Base-by-base conservation (phyloP, 192 early-diverging fungal species). In the Coemansia sp. region DNA sequence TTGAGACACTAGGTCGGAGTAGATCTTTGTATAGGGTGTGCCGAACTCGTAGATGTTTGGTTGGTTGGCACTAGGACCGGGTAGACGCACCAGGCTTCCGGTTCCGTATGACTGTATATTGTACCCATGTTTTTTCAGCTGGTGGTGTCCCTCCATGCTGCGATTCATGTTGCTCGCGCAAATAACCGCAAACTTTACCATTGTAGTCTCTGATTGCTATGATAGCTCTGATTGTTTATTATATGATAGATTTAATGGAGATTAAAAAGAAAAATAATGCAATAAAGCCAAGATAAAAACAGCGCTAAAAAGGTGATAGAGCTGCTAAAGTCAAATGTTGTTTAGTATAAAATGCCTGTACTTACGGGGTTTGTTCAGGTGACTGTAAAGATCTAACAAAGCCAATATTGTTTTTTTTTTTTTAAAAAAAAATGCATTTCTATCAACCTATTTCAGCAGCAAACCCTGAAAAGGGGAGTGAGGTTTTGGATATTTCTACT, bases 91-190 rank as follows among this genome's bases (percentile, higher is more conserved):
- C 51, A 89, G 90, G 2, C 88, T 89, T 35, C 97, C 97, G 3
- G 96, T 99, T 8, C 97, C 97, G 66, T 86, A 99, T 0, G 96
- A 97, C 39, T 83, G 73, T 34, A 97, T 91, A 66, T 91, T 87
- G 75, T 93, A 96, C 2, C 92, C 93, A 18, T 89, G 74, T 48
- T 84, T 70, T 52, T 85, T 86, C 34, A 96, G 83, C 43, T 93
- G 91, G 78, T 89, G 85, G 65, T 97, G 95, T 1, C 90, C 96
- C 70, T 99, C 97, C 97, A 99, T 99, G 76, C 91, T 93, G 37
- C 97, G 86, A 76, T 99, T 99, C 85, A 95, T 95, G 72, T 99
- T 99, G 67, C 93, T 96, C 32, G 95, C 94, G 68, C 97, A 99
- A 41, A 99, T 92, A 4, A 99, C 94, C 2, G 96, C 96, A 70